phyloP scores from a whole-genome alignment of 169 alveolate species.

The Ichthyophthirius multifiliis region DNA sequence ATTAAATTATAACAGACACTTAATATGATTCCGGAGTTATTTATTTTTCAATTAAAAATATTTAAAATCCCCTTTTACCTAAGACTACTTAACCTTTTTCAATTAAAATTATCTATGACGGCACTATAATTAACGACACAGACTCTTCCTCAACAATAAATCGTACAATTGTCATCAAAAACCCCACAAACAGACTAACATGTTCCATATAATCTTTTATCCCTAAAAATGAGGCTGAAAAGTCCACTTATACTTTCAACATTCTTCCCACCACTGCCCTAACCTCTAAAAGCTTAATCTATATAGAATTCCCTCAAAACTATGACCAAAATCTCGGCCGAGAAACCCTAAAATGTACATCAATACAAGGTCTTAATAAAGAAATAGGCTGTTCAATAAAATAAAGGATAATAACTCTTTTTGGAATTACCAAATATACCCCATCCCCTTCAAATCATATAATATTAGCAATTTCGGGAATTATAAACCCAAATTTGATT shows the following conservation, averaged over 20 bases:
- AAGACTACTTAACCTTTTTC: slow-evolving; percentile 11
- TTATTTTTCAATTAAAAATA: not conserved
- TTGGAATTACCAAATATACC: slow-evolving; percentile 21
- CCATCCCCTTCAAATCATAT: slow-evolving; percentile 32
- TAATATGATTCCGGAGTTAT: slow-evolving; percentile 19
- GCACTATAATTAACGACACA: not conserved
- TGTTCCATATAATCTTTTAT: not conserved
- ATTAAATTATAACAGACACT: slow-evolving; percentile 19
- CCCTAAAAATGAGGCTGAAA: slow-evolving; percentile 34
- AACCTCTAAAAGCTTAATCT: not conserved
- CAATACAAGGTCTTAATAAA: not conserved
- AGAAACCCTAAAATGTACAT: slow-evolving; percentile 1
- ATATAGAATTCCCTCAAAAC: slow-evolving; percentile 10
- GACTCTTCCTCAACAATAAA: not conserved
- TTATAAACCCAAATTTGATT: slow-evolving; percentile 23
- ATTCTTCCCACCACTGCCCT: slow-evolving; percentile 22
- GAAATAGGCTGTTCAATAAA: slow-evolving; percentile 15
- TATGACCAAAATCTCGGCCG: slow-evolving; percentile 17
- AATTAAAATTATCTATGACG: slow-evolving; percentile 12
- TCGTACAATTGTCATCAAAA: not conserved
- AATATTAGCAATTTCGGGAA: slow-evolving; percentile 6
- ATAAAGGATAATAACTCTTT: not conserved
- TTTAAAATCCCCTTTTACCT: slow-evolving; percentile 9
- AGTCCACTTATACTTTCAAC: not conserved
- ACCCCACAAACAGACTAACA: not conserved